Conservation (phyloP, 2,329 filamentous ascomycete genomes). For the Beauveria asiatica region DNA sequence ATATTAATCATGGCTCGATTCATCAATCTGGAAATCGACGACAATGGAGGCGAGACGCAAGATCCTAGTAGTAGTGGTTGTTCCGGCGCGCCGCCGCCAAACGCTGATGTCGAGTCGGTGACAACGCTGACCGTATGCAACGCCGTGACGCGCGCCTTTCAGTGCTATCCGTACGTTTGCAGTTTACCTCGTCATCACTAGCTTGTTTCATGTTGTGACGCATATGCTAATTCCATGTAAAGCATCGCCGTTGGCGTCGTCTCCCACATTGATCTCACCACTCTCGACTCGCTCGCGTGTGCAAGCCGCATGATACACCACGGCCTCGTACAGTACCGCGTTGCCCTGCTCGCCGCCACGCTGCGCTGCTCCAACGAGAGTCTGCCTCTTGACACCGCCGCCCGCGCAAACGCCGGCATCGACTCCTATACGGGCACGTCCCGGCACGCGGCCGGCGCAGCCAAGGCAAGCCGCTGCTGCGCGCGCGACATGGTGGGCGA, state of each 20-base stretch:
- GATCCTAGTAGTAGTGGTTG: conserved; percentile 3
- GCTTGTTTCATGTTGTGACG: not conserved
- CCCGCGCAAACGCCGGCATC: conserved; percentile 37
- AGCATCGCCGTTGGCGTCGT: conserved; percentile 64
- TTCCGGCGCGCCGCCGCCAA: conserved; percentile 6
- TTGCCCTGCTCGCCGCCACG: conserved; percentile 63
- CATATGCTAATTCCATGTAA: not conserved
- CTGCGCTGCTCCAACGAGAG: conserved; percentile 72
- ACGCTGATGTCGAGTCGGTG: not conserved
- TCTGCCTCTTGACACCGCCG: conserved; percentile 43
- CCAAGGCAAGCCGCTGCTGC: conserved; percentile 73
- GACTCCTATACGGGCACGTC: conserved; percentile 53
- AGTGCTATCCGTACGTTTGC: conserved; percentile 27
- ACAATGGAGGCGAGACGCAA: conserved; percentile 9
- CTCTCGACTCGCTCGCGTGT: conserved; percentile 71
- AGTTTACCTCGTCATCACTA: not conserved
- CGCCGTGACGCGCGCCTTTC: conserved; percentile 23
- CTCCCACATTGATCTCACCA: conserved; percentile 74
- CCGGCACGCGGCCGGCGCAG: conserved; percentile 39
- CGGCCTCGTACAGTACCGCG: conserved; percentile 70
- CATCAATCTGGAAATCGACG: conserved; percentile 18
- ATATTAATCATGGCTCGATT: conserved; percentile 15
- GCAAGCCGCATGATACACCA: conserved; percentile 74
- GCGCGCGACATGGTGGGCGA: conserved; percentile 80
- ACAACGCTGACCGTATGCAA: conserved; percentile 14